phyloP scores from a whole-genome alignment of 2,329 filamentous ascomycete genomes.

The Teratosphaeria destructans region DNA sequence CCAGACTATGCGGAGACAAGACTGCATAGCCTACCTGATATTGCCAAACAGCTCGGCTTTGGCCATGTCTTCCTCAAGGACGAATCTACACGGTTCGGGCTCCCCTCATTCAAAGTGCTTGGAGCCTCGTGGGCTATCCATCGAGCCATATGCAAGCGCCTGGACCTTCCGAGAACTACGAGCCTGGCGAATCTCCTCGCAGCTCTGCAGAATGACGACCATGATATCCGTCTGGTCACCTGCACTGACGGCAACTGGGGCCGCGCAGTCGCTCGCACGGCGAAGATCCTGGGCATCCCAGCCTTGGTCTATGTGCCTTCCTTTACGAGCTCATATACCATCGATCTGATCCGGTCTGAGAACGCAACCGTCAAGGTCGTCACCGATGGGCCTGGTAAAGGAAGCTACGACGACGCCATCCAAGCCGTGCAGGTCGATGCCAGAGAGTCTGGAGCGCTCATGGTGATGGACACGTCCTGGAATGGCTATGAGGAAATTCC shows the following conservation, averaged over 20 bases:
- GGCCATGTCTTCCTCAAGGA: conserved; percentile 57
- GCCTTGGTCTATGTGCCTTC: conserved; percentile 54
- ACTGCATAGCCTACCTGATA: conserved; percentile 40
- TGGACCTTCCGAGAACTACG: conserved; percentile 35
- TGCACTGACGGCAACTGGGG: conserved; percentile 72
- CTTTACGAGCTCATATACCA: conserved; percentile 46
- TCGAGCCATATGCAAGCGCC: conserved; percentile 41
- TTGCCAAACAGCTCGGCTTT: conserved; percentile 51
- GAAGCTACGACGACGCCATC: conserved; percentile 56
- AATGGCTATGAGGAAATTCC: conserved; percentile 57
- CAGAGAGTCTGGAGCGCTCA: conserved; percentile 33
- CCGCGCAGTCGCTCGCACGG: conserved; percentile 61
- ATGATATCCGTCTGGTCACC: conserved; percentile 43
- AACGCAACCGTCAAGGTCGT: conserved; percentile 50
- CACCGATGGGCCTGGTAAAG: conserved; percentile 23
- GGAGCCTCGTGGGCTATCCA: conserved; percentile 66
- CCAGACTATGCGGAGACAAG: conserved; percentile 48
- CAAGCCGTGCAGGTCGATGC: conserved; percentile 38
- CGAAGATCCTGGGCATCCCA: conserved; percentile 44
- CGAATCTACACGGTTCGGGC: conserved; percentile 55
- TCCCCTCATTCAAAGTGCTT: conserved; percentile 71
- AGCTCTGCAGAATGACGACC: conserved; percentile 16
- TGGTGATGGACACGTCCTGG: conserved; percentile 62
- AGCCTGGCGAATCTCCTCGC: conserved; percentile 35
- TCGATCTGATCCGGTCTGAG: conserved; percentile 48